Base-by-base conservation (phyloP, 257 asterid genomes). In the Catharanthus roseus region DNA sequence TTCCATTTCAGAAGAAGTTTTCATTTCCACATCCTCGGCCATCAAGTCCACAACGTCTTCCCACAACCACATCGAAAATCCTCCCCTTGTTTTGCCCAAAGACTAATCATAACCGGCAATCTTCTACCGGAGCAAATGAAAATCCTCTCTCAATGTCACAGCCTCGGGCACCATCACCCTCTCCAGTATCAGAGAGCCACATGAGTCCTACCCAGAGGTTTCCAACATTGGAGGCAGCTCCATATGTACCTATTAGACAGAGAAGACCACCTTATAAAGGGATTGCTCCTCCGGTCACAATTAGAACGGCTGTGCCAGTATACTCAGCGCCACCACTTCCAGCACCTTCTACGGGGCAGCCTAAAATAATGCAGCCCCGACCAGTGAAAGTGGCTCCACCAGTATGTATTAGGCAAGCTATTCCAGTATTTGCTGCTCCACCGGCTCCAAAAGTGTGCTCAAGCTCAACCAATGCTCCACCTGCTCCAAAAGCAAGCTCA, bases 221-320 rank as follows among this genome's bases (percentile, higher is more conserved):
- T 65, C 84, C 85, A 45, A 64, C 68, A 9, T 33, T 67, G 1
- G 84, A 82, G 21, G 75, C 84, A 39, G 56, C 78, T 34, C 86
- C 91, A 24, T 85, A 75, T 56, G 66, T 67, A 64, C 89, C 87
- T 18, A 50, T 77, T 24, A 79, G 79, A 64, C 90, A 77, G 16
- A 82, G 77, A 33, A 79, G 87, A 82, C 24, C 80, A 11, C 82
- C 84, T 34, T 82, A 78, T 79, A 83, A 67, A 6, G 87, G 90
- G 39, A 77, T 87, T 51, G 97, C 95, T 24, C 91, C 92, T n/a
- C 88, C 93, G 0, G 90, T 91, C 51, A 82, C 95, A 23, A 77
- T 85, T 38, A 82, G 96, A 82, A 86, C 81, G 11, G 65, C 95
- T 0, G 73, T 86, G 55, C 96, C 97, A 0, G 97, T 89, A 70